Conservation (phyloP, 306 rosid species). For the Ochetophila trinervis region DNA sequence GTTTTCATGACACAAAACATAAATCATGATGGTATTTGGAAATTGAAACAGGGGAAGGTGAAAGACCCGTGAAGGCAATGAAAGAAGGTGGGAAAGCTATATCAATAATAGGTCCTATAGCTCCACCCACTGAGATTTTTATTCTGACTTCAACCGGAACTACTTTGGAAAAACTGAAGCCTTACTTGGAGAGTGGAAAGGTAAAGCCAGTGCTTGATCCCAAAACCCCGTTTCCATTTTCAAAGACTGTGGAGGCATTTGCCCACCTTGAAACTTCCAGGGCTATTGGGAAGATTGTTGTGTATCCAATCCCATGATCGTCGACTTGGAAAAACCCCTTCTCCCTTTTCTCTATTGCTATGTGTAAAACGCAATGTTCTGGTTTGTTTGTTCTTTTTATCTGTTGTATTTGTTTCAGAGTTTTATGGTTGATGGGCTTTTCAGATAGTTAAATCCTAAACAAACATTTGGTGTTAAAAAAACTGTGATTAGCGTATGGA, state of each 20-base stretch:
- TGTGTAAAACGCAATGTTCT: no score
- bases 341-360: no score
- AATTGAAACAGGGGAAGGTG: slow-evolving; percentile 40
- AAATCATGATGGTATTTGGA: not conserved
- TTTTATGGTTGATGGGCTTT: no score
- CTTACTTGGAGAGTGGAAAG: slow-evolving; percentile 65
- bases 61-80: slow-evolving; percentile 45
- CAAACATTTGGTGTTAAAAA: no score
- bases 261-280: slow-evolving; percentile 45
- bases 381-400: no score
- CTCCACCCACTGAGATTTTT: slow-evolving; percentile 32
- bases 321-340: not conserved
- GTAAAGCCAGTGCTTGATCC: slow-evolving; percentile 72
- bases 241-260: slow-evolving; percentile 54
- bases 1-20: not conserved
- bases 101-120: slow-evolving; percentile 35
- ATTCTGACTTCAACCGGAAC: slow-evolving; percentile 43
- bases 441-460: no score
- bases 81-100: slow-evolving; percentile 63
- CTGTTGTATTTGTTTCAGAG: no score
- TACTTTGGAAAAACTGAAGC: slow-evolving; percentile 49
- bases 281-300: slow-evolving; percentile 59
- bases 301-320: slow-evolving; percentile 52
- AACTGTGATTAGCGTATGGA: no score
- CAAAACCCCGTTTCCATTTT: slow-evolving; percentile 58